Evolutionary conservation across 805 yeast genomes (phyloP), one percentile per base, ranked within the genome.

Genomic region (Yarrowia sp.): DNA sequence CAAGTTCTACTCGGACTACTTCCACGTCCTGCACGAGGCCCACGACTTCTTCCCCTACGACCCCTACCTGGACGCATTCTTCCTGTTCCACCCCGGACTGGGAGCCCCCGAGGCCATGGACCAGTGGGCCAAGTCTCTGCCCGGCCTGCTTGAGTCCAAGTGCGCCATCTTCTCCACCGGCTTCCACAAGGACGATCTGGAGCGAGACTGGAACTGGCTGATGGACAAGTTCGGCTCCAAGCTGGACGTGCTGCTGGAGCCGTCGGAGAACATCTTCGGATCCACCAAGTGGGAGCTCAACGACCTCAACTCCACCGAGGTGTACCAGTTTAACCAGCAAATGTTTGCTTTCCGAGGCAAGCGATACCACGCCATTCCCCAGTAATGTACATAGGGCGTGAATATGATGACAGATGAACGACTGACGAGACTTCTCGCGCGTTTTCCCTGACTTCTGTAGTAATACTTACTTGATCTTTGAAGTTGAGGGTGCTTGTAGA

Each of bases 41-140:
- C 94, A 92, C 69, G 97, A 93, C 75, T 89, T 94, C 73, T 90
- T 90, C 85, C 99, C 99, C 5, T 94, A 92, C 73, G 99, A 94
- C 73, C 99, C 99, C 46, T 94, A 93, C 74, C 81, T 90, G 72
- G 99, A 94, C 72, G 84, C 84, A 25, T 94, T 94, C 75, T 91
- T 90, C 81, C 80, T 89, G 60, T 94, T 93, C 87, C 98, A 93
- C 73, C 98, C 99, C 3, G 97, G 97, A 39, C 83, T 91, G 70
- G 86, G 90, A 18, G 87, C 94, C 7, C 88, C 89, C 13, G 96
- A 90, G 69, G 79, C 86, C 21, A 80, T 82, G 72, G 86, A 86
- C 63, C 82, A 84, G 70, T 93, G 98, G 97, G 82, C 82, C 66
- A 87, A 89, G 72, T 80, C 96, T 0, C 77, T 94, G 67, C 90